Conservation (phyloP, 129 eudicot genomes). For the Flaveria bidentis region DNA sequence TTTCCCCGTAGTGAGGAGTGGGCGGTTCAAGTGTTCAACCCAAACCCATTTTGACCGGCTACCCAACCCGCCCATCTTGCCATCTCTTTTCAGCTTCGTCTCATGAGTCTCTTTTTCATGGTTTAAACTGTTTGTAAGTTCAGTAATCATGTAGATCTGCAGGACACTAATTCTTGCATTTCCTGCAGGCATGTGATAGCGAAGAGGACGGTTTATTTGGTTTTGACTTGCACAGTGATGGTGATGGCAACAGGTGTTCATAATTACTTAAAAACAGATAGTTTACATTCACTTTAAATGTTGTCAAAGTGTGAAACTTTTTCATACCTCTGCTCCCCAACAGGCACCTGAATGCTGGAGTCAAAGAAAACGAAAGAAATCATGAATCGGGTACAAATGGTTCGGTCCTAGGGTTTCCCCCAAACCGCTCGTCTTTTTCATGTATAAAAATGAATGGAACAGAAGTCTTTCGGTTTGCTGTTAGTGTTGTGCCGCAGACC, state of each 20-base stretch:
- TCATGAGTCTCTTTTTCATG: background rate
- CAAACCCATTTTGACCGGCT: background rate
- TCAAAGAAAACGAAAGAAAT: conserved; percentile 41
- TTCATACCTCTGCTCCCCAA: conserved; percentile 5
- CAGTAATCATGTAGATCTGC: background rate
- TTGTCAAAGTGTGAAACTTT: background rate
- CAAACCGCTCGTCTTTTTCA: conserved; percentile 55
- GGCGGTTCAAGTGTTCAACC: background rate
- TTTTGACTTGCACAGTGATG: conserved; percentile 95
- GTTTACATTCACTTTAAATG: conserved; percentile 12
- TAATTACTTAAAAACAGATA: background rate
- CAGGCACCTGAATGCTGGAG: conserved; percentile 76
- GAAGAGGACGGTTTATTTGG: conserved; percentile 87
- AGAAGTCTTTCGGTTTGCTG: conserved; percentile 86
- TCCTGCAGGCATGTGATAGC: conserved; percentile 66
- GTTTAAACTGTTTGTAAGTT: background rate
- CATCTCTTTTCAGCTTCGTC: background rate
- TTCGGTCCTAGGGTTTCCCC: conserved; percentile 59
- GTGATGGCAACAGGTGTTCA: conserved; percentile 64
- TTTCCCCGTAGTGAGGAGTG: background rate
- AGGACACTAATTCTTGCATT: conserved; percentile 7
- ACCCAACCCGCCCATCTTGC: background rate
- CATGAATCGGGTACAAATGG: conserved; percentile 58
- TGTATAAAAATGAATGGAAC: conserved; percentile 84
- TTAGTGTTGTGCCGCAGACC: conserved; percentile 79